phyloP scores from a whole-genome alignment of 2,329 filamentous ascomycete genomes.

The Penicillium sp. region DNA sequence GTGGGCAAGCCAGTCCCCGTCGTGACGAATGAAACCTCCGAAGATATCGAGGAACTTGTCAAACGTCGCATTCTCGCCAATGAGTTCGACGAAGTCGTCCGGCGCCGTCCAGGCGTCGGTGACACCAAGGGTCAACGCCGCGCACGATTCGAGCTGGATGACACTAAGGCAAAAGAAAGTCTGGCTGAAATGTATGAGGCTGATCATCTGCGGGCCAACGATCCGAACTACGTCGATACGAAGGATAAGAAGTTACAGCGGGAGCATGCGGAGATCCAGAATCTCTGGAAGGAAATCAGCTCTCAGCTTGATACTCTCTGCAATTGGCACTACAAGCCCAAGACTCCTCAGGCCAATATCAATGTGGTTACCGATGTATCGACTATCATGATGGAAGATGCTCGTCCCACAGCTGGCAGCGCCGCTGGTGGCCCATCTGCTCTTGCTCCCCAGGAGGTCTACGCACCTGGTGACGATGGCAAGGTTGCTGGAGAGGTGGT shows the following conservation, averaged over 20 bases:
- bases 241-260: slow-evolving; percentile 80
- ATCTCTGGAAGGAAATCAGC: slow-evolving; percentile 80
- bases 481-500: slow-evolving; percentile 71
- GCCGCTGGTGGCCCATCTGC: slow-evolving; percentile 63
- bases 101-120: slow-evolving; percentile 76
- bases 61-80: slow-evolving; percentile 88
- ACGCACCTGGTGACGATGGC: slow-evolving; percentile 74
- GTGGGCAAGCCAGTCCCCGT: slow-evolving; percentile 93
- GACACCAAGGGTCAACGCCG: slow-evolving; percentile 67
- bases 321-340: slow-evolving; percentile 95
- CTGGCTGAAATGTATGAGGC: slow-evolving; percentile 94
- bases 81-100: slow-evolving; percentile 90
- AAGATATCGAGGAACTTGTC: slow-evolving; percentile 90
- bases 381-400: slow-evolving; percentile 94
- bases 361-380: slow-evolving; percentile 89
- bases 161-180: slow-evolving; percentile 83
- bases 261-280: slow-evolving; percentile 81
- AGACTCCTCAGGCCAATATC: slow-evolving; percentile 77
- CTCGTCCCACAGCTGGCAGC: slow-evolving; percentile 79
- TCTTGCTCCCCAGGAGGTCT: slow-evolving; percentile 93
- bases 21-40: slow-evolving; percentile 87
- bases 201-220: slow-evolving; percentile 77
- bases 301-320: slow-evolving; percentile 84
- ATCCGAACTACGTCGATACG: slow-evolving; percentile 80
- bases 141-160: slow-evolving; percentile 79